Percentiles rank a stretch among this genome's conserved stretches.
phyloP scores from a whole-genome alignment of 768 basidiomycete species.

The Amanita subjunquillea region DNA sequence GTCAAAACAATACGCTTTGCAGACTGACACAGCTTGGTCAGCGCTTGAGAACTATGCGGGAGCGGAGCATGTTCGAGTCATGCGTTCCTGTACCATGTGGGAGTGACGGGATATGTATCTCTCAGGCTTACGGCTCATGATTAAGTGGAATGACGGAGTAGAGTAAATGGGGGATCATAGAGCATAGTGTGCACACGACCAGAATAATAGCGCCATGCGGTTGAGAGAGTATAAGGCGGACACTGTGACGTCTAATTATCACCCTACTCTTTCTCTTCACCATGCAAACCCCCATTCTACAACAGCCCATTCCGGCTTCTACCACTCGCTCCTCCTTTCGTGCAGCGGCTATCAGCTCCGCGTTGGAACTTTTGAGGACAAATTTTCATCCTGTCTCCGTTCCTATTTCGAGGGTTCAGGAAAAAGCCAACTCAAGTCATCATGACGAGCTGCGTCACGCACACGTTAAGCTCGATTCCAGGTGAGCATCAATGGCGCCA shows the following conservation, averaged over 20 bases:
- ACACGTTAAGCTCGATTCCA: slow-evolving; percentile 47
- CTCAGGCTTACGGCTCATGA: no score
- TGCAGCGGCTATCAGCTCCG: background rate
- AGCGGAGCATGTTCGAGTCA: no score
- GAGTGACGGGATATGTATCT: no score
- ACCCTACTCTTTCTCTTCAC: background rate
- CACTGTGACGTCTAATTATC: background rate
- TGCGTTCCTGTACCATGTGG: no score
- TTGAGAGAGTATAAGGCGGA: background rate
- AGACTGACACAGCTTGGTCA: no score
- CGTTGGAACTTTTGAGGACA: background rate
- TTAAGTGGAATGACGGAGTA: background rate
- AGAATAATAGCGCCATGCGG: background rate
- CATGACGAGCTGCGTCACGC: slow-evolving; percentile 51
- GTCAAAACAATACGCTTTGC: no score
- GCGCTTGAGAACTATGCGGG: no score
- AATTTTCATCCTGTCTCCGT: background rate
- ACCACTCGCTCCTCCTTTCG: background rate
- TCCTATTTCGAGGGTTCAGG: background rate
- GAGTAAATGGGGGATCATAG: background rate
- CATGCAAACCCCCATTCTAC: background rate
- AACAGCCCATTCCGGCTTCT: background rate
- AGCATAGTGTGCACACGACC: background rate
- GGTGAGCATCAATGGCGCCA: slow-evolving; percentile 40
- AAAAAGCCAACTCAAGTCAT: background rate